Evolutionary conservation across 306 rosid genomes (phyloP), one percentile per base, ranked within the genome.

Genomic region (Lotus japonicus): DNA sequence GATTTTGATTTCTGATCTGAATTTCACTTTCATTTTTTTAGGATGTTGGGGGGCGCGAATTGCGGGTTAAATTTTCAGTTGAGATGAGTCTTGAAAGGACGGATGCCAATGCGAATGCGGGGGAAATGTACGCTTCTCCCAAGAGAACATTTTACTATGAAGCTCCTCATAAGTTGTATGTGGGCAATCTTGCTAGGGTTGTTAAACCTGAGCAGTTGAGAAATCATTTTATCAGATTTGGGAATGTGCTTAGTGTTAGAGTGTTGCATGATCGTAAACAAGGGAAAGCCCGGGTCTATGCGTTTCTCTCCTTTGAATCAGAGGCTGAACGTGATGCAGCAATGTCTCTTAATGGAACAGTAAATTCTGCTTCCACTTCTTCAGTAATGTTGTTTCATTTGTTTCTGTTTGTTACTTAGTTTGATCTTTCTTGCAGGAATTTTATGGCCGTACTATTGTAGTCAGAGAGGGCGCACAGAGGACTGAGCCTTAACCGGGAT

Each of bases 291-390:
- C 82, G 89, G 6, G 52, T 76, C 66, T 87, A 74, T 70, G 90
- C 86, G 17, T 85, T 87, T 70, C 64, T 85, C 36, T 83, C 90
- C 4, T 85, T 80, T 70, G 71, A 80, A 73, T 76, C 81, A 5
- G 76, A 81, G 44, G 76, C 72, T 2, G 88, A 87, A 55, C 84
- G 94, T 2, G 77, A 85, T 52, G 67, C 84, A 2, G 81, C 94
- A 4, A 15, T 54, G 16, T 67, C 86, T 60, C 66, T 87, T 33
- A 38, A 83, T 74, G 85, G 86, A 83, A 81, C 77, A 11, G 88
- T 81, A 80, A 76, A 45, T 14, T 11, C 33, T 12, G 52, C 44
- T 48, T 81, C 49, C 1, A 16, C 65, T 58, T 16, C 21, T 50
- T 54, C 36, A 28, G 9, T n/a, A 13, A 43, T 16, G 26, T 43